Evolutionary conservation across 352 stramenopile genomes (phyloP).

Genomic region (Pythium biforme): DNA sequence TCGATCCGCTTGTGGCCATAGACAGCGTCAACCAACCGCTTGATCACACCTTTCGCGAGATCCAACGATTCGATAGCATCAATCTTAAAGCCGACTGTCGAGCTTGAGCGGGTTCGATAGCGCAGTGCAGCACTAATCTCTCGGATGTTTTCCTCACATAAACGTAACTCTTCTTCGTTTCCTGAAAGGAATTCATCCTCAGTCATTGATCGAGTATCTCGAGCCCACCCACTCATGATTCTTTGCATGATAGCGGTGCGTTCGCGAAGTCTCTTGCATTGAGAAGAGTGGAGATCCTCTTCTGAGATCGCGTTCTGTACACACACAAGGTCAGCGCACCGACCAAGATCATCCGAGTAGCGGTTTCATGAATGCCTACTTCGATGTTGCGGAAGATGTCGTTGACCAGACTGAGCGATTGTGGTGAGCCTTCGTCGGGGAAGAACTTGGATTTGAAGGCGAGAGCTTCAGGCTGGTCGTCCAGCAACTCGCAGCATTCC

Average conservation of each 20-base stretch:
- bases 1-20: constrained; percentile 46
- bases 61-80: constrained; percentile 48
- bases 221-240: constrained; percentile 34
- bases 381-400: constrained; percentile 41
- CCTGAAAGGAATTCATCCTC: constrained; percentile 53
- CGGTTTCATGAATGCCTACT: constrained; percentile 25
- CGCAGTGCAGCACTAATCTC: constrained; percentile 46
- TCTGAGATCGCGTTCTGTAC: constrained; percentile 44
- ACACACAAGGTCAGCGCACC: not conserved
- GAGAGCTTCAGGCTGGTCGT: constrained; percentile 18
- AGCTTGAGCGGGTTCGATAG: constrained; percentile 13
- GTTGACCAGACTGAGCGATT: constrained; percentile 24
- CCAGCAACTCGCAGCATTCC: constrained; percentile 10
- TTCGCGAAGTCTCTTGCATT: constrained; percentile 50
- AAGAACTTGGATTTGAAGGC: constrained; percentile 18
- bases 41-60: constrained; percentile 45
- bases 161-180: constrained; percentile 51
- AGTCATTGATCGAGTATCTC: constrained; percentile 24
- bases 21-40: constrained; percentile 46
- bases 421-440: not conserved
- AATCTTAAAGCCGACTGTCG: constrained; percentile 25
- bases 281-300: constrained; percentile 44
- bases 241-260: constrained; percentile 47
- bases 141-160: constrained; percentile 61
- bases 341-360: too few relatives aligned